Conservation (phyloP, 805 yeast genomes). For the Sugiyamaella qingdaonensis region DNA sequence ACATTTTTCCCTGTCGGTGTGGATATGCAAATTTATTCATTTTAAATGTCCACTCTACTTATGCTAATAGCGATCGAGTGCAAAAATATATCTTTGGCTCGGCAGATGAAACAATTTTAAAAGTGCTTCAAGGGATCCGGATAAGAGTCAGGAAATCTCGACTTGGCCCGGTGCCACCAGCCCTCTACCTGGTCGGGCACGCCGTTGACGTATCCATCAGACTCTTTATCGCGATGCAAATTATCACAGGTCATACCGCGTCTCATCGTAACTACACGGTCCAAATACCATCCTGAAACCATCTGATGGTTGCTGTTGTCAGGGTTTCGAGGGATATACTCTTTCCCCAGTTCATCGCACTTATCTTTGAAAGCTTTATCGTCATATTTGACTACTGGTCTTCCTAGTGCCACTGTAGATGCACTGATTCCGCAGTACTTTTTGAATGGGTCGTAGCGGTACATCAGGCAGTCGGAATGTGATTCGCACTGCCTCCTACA, state of each 20-base stretch:
- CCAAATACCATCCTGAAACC: slow-evolving; percentile 27
- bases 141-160: slow-evolving; percentile 12
- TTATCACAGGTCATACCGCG: slow-evolving; percentile 23
- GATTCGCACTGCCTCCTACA: slow-evolving; percentile 23
- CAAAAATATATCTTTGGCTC: background rate
- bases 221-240: slow-evolving; percentile 17
- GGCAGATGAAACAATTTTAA: background rate
- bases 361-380: slow-evolving; percentile 10
- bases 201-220: slow-evolving; percentile 26
- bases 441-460: slow-evolving; percentile 26
- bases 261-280: slow-evolving; percentile 28
- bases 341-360: background rate
- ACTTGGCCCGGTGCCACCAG: slow-evolving; percentile 29
- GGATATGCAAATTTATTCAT: background rate
- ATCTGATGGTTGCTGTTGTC: slow-evolving; percentile 18
- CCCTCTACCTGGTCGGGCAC: slow-evolving; percentile 30
- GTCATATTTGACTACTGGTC: slow-evolving; percentile 22
- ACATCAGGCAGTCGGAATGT: slow-evolving; percentile 25
- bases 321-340: slow-evolving; percentile 8
- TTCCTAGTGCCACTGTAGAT: slow-evolving; percentile 25
- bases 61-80: background rate
- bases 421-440: slow-evolving; percentile 30
- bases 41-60: background rate
- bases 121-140: slow-evolving; percentile 11
- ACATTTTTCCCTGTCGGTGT: background rate